Evolutionary conservation across 140 eudicot genomes (phyloP).

Genomic region (Senecio squalidus): DNA sequence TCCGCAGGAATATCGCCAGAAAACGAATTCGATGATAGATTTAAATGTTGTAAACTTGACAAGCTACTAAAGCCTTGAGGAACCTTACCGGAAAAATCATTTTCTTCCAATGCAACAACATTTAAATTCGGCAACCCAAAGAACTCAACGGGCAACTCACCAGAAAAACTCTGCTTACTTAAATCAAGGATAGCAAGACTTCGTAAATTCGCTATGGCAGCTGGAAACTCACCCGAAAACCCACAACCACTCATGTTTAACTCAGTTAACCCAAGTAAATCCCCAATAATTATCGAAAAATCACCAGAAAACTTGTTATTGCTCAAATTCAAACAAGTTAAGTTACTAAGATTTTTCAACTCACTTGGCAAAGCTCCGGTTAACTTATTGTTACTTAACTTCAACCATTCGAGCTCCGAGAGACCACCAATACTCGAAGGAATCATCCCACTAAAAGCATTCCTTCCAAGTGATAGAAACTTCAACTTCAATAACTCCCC

Average conservation of each 20-base stretch:
- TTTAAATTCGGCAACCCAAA: constrained; percentile 71
- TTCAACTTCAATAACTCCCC: constrained; percentile 35
- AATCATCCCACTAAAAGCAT: constrained; percentile 43
- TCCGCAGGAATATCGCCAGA: constrained; percentile 61
- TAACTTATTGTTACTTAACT: constrained; percentile 56
- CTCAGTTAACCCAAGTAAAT: constrained; percentile 35
- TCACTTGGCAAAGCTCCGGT: constrained; percentile 48
- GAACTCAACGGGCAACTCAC: constrained; percentile 68
- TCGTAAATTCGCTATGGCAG: constrained; percentile 43
- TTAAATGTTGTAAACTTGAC: constrained; percentile 49
- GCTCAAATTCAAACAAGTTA: constrained; percentile 59
- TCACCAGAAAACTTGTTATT: constrained; percentile 47
- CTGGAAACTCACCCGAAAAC: constrained; percentile 63
- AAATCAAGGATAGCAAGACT: constrained; percentile 65
- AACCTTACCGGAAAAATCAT: constrained; percentile 56
- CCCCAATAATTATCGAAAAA: constrained; percentile 33
- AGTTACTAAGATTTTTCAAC: constrained; percentile 47
- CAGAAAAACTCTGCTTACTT: constrained; percentile 72
- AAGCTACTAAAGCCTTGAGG: constrained; percentile 95
- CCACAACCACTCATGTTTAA: constrained; percentile 75
- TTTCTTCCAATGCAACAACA: constrained; percentile 72
- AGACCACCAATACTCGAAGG: constrained; percentile 40
- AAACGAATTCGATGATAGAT: constrained; percentile 67
- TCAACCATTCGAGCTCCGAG: constrained; percentile 34
- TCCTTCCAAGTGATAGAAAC: constrained; percentile 51